A percentile compares a stretch with the other conserved stretches of the same genome.
Evolutionary conservation across 345 rosid species (phyloP).

Genomic region (Euphorbia peplus): DNA sequence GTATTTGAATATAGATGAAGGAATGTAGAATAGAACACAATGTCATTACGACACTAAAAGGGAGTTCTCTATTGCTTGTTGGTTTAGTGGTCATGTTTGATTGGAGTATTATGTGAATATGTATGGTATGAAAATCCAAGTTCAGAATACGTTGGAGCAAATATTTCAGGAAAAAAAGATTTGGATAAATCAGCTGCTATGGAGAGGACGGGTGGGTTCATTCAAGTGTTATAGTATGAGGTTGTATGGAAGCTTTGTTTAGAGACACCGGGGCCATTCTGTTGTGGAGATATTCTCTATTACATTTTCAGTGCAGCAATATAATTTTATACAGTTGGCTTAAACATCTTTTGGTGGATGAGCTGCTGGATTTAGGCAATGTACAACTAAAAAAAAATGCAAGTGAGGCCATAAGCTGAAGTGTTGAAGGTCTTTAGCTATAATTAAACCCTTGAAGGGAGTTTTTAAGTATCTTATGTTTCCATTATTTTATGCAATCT

Average conservation of each 20-base stretch:
- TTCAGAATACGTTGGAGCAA: not conserved
- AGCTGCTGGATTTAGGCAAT: not conserved
- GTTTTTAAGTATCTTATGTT: not conserved
- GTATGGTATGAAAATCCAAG: not conserved
- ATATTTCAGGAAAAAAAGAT: not conserved
- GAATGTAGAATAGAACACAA: not conserved
- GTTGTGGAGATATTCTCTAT: not conserved
- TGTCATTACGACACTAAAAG: not conserved
- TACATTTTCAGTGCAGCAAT: not conserved
- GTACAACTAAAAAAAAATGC: not conserved
- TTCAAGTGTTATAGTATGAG: not conserved
- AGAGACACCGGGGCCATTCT: not conserved
- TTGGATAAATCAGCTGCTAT: not conserved
- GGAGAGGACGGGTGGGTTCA: not conserved
- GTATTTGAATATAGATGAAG: not conserved
- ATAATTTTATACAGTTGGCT: not conserved
- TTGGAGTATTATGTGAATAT: conserved; percentile 1
- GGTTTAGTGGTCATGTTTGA: not conserved
- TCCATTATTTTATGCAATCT: not conserved
- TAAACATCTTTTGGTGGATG: not conserved
- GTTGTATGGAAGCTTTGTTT: not conserved
- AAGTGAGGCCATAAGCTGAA: not conserved
- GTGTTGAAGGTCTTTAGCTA: not conserved
- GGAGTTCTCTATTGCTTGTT: not conserved
- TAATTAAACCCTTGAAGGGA: not conserved